A percentile compares a stretch with the other conserved stretches of the same genome.
These are phyloP conservation scores for Amyloporia xantha DNA, from an alignment of 768 basidiomycete genomes.

Conservation along the genomic window DNA sequence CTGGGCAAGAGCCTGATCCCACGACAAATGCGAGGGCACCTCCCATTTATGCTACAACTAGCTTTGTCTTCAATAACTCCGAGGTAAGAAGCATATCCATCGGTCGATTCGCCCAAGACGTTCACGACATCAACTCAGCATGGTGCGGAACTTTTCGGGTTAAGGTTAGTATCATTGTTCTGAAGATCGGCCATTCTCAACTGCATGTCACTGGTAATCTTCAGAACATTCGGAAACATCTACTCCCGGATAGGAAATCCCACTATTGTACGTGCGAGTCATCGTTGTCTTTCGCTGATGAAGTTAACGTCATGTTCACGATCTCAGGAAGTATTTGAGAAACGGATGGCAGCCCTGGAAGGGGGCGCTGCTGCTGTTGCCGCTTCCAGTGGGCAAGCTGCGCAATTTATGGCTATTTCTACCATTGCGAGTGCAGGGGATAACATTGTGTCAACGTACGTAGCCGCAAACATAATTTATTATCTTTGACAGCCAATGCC, in stretches of 20 bases:
- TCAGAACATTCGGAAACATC: constrained; percentile 43
- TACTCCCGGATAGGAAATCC: constrained; percentile 69
- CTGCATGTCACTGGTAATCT: constrained; percentile 6
- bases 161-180: constrained; percentile 32
- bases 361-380: constrained; percentile 74
- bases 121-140: constrained; percentile 36
- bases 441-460: constrained; percentile 73
- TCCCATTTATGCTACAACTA: constrained; percentile 71
- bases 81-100: constrained; percentile 30
- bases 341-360: constrained; percentile 72
- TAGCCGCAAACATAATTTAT: constrained; percentile 19
- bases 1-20: constrained; percentile 59
- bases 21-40: constrained; percentile 68
- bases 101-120: neutral
- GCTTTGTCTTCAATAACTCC: constrained; percentile 69
- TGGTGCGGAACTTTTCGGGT: constrained; percentile 63
- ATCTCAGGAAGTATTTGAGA: constrained; percentile 67
- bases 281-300: neutral
- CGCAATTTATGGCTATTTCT: constrained; percentile 67
- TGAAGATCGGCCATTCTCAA: neutral
- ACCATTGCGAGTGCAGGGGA: constrained; percentile 60
- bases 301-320: neutral
- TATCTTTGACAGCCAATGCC: neutral
- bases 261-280: constrained; percentile 42
- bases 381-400: constrained; percentile 67